phyloP scores from a whole-genome alignment of 2,329 filamentous ascomycete species.

The Thyridium curvatum region DNA sequence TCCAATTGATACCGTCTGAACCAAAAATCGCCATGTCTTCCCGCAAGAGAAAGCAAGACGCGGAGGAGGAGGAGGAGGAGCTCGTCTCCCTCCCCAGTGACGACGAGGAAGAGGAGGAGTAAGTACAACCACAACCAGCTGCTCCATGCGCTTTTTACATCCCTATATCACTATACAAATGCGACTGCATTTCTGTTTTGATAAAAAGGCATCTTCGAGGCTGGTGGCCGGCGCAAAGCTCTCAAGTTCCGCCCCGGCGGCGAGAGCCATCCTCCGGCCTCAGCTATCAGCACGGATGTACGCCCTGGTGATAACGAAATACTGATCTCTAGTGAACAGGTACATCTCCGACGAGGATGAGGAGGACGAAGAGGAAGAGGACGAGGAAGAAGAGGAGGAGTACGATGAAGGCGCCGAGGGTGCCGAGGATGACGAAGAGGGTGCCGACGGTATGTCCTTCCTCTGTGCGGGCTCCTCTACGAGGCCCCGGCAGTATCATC shows the following conservation, averaged over 20 bases:
- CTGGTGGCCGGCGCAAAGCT: no score
- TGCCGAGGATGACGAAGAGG: no score
- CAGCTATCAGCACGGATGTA: no score
- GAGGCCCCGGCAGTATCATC: no score
- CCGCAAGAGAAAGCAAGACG: constrained; percentile 46
- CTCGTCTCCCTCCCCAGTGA: constrained; percentile 48
- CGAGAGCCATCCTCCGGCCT: no score
- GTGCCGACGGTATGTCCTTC: not conserved
- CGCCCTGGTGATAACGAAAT: no score
- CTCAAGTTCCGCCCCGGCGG: no score
- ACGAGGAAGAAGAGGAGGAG: constrained; percentile 31
- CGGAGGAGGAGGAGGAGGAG: constrained; percentile 45
- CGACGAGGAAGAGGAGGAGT: constrained; percentile 48
- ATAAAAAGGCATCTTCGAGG: no score
- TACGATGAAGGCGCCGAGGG: no score
- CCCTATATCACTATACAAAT: not conserved
- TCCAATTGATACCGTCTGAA: constrained; percentile 18
- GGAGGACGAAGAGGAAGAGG: constrained; percentile 26
- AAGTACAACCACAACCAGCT: constrained; percentile 20
- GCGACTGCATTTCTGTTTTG: no score
- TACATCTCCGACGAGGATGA: constrained; percentile 28
- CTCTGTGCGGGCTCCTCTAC: not conserved
- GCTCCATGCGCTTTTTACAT: constrained; percentile 17
- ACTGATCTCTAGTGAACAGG: constrained; percentile 1
- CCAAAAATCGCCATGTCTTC: constrained; percentile 31